Evolutionary conservation across 2,329 filamentous ascomycete genomes (phyloP), one percentile per base, ranked within the genome.

Genomic region (Gremmenia infestans): DNA sequence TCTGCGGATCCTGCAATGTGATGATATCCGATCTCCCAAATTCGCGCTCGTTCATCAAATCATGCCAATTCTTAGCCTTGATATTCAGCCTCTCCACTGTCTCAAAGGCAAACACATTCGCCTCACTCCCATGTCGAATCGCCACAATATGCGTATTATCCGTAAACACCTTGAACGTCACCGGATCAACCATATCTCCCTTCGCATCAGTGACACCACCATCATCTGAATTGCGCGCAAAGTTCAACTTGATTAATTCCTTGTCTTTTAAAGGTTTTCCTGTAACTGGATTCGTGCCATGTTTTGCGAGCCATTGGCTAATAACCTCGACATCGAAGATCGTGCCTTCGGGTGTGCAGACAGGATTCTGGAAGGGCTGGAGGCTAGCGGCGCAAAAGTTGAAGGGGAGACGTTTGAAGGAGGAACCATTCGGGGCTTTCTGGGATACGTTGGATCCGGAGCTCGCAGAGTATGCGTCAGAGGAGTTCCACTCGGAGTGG

Each of bases 71-170:
- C 81, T 97, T 97, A 50, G 91, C 81, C 76, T 97, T 97, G 73
- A 99, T 87, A 72, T 99, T 99, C 76, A 99, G 83, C 65, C 89
- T 82, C 73, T 97, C 90, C 39, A 99, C 84, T 1, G 95, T 99
- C 68, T 99, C 95, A 83, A 88, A 97, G 1, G 92, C 86, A 70
- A 97, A 99, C 4, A 96, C 94, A 73, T 99, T 99, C 50, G 93
- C 93, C 56, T 92, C 93, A 54, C 80, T 88, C 53, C 83, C 84
- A 72, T 88, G 85, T 55, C 85, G 81, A 60, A 99, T 79, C 15
- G 92, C 93, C 47, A 97, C 90, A 56, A 99, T 90, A 72, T 97
- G 94, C 4, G 94, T 97, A 72, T 97, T 97, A 71, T 99, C 91
- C 48, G 94, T 99, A 68, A 99, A 91, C 43, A 96, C 89, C 72